Percentiles rank a stretch among this genome's conserved stretches.
These are phyloP conservation scores for Lactuca sativa DNA, from an alignment of 129 eudicot genomes.

Conservation along the genomic window DNA sequence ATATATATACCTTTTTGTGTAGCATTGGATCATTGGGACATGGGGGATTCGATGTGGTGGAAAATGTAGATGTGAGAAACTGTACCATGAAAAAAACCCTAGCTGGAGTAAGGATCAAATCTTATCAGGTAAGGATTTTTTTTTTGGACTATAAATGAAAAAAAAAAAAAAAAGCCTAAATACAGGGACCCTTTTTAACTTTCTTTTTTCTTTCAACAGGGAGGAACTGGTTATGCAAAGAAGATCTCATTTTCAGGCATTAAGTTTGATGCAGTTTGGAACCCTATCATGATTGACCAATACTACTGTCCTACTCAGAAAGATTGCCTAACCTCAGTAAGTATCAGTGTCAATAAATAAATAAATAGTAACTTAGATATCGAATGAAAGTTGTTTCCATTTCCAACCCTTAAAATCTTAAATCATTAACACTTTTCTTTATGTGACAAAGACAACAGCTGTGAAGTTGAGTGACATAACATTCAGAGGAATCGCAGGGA, in stretches of 20 bases:
- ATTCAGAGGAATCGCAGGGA: constrained; percentile 50
- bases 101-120: constrained; percentile 67
- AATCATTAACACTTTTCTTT: background rate
- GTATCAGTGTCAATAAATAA: background rate
- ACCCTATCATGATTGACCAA: constrained; percentile 71
- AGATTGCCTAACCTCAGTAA: constrained; percentile 46
- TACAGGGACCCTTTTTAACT: too few species aligned
- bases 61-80: constrained; percentile 55
- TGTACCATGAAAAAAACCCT: constrained; percentile 56
- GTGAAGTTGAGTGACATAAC: constrained; percentile 55
- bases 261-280: constrained; percentile 47
- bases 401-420: constrained; percentile 2
- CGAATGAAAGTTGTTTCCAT: background rate
- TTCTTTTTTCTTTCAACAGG: constrained; percentile 27
- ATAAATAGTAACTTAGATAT: too few species aligned
- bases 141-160: background rate
- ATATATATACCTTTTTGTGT: constrained; percentile 10
- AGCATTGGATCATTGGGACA: constrained; percentile 71
- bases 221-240: constrained; percentile 71
- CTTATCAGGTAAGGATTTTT: constrained; percentile 45
- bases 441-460: constrained; percentile 44
- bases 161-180: background rate
- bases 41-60: constrained; percentile 59
- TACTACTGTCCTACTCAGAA: constrained; percentile 51
- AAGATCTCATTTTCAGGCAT: constrained; percentile 57